Evolutionary conservation across 345 rosid genomes (phyloP).

Genomic region (Eucalyptus pauciflora): DNA sequence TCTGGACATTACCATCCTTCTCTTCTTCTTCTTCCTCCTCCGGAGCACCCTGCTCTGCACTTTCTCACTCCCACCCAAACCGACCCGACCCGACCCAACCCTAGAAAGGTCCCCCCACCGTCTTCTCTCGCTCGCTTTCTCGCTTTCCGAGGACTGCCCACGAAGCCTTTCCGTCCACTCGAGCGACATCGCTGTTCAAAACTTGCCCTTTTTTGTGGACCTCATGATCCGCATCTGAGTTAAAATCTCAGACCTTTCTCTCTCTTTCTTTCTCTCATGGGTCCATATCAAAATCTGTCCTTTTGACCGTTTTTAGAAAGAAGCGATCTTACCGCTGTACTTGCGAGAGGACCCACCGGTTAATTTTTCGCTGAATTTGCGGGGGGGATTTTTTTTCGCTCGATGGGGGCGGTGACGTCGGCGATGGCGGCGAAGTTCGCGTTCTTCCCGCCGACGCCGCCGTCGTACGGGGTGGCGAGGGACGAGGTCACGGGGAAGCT

Average conservation of each 20-base stretch:
- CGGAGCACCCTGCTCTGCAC: not conserved
- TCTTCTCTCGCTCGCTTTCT: not conserved
- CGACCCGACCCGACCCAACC: not conserved
- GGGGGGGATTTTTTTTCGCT: not conserved
- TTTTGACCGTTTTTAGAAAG: not conserved
- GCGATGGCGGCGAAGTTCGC: slow-evolving; percentile 93
- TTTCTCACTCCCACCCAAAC: not conserved
- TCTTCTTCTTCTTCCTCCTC: not conserved
- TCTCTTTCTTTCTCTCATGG: not conserved
- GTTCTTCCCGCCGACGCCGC: slow-evolving; percentile 87
- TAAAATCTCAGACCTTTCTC: not conserved
- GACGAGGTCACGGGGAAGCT: slow-evolving; percentile 39
- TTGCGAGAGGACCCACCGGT: not conserved
- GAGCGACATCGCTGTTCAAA: not conserved
- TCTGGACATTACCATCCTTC: not conserved
- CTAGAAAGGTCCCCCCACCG: not conserved
- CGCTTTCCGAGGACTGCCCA: not conserved
- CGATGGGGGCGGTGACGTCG: slow-evolving; percentile 91
- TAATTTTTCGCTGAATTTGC: not conserved
- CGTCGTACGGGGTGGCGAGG: slow-evolving; percentile 56
- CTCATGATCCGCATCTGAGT: not conserved
- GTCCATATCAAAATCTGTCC: not conserved
- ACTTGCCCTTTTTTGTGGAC: not conserved
- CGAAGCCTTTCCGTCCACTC: not conserved
- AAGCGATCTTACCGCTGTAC: not conserved